Evolutionary conservation across 371 early-diverging fungal genomes (phyloP).

Genomic region (Syncephalastrum monosporum): DNA sequence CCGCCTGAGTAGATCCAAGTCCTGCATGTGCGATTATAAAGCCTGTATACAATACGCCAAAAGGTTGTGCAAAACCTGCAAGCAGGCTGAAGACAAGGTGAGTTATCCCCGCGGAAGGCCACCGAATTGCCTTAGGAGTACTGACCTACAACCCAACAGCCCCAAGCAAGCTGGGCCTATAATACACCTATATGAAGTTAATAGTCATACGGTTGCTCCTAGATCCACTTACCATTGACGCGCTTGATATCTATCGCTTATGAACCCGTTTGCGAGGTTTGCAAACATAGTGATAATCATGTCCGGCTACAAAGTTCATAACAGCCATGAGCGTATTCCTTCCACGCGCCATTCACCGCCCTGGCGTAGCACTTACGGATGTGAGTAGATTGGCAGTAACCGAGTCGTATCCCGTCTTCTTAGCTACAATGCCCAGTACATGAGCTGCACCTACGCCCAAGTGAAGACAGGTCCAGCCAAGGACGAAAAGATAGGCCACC

Average conservation of each 20-base stretch:
- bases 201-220: background rate
- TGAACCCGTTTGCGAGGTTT: constrained; percentile 29
- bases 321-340: no score
- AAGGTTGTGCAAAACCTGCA: constrained; percentile 37
- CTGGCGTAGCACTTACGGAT: constrained; percentile 19
- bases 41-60: constrained; percentile 27
- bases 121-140: background rate
- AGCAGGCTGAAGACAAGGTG: constrained; percentile 16
- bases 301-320: constrained; percentile 24
- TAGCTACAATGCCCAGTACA: constrained; percentile 38
- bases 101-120: background rate
- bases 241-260: constrained; percentile 30
- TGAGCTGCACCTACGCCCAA: constrained; percentile 29
- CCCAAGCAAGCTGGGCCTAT: constrained; percentile 27
- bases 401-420: constrained; percentile 36
- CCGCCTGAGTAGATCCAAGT: constrained; percentile 25
- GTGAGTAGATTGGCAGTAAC: constrained; percentile 40
- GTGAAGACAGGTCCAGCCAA: constrained; percentile 33
- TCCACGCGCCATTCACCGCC: no score
- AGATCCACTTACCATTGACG: constrained; percentile 26
- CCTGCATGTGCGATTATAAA: constrained; percentile 38
- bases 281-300: constrained; percentile 35
- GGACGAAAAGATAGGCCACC: constrained; percentile 28
- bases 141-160: constrained; percentile 24
- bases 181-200: constrained; percentile 23